Evolutionary conservation across 2,329 filamentous ascomycete genomes (phyloP).

Genomic region (Colletotrichum kahawae): DNA sequence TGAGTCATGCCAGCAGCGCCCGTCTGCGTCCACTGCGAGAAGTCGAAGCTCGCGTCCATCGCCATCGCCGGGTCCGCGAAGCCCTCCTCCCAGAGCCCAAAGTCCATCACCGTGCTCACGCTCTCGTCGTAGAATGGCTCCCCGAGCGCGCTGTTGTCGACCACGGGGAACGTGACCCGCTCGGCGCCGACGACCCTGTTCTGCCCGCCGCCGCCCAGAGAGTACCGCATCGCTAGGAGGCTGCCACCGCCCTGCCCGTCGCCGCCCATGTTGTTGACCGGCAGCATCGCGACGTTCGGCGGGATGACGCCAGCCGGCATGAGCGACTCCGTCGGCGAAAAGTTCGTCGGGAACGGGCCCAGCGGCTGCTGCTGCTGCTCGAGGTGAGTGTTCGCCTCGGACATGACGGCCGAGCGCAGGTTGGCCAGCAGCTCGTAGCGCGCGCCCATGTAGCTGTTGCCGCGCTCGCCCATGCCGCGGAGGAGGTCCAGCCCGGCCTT

Average conservation of each 20-base stretch:
- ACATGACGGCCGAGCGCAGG: conserved; percentile 29
- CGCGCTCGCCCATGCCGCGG: conserved; percentile 54
- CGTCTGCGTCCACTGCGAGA: conserved; percentile 31
- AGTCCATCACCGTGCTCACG: conserved; percentile 33
- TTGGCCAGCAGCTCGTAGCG: conserved; percentile 37
- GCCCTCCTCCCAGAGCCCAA: conserved; percentile 41
- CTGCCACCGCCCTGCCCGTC: not conserved
- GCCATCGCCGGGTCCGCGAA: conserved; percentile 40
- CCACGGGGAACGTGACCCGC: conserved; percentile 30
- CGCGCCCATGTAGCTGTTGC: conserved; percentile 53
- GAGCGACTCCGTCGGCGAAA: conserved; percentile 4
- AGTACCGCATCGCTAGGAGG: not conserved
- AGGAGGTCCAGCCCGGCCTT: conserved; percentile 51
- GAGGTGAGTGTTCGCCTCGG: not conserved
- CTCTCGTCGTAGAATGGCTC: conserved; percentile 34
- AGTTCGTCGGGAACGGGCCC: not conserved
- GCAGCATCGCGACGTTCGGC: not conserved
- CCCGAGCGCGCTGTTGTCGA: conserved; percentile 31
- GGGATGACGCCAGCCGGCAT: not conserved
- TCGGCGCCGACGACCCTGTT: not conserved
- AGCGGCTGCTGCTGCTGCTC: not conserved
- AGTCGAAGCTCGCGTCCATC: conserved; percentile 35
- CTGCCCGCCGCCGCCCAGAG: not conserved
- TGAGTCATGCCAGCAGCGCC: conserved; percentile 13
- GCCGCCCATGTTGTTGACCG: not conserved